Percentiles rank a stretch among this genome's conserved stretches.
Evolutionary conservation across 768 basidiomycete species (phyloP).

Genomic region (Pisolithus marmoratus): DNA sequence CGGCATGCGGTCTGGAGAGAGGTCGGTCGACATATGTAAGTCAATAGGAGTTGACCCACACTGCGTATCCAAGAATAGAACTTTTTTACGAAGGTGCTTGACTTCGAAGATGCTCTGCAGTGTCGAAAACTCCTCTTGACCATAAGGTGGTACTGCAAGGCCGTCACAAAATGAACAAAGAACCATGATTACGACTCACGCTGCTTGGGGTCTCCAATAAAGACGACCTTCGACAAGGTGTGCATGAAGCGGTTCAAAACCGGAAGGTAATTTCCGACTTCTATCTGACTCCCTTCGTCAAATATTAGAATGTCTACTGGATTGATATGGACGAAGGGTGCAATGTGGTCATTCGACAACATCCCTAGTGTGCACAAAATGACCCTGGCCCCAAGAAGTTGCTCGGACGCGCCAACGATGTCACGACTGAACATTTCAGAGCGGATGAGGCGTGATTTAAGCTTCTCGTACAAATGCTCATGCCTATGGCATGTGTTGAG

Average conservation of each 20-base stretch:
- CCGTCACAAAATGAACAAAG: not conserved
- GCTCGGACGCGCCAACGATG: conserved; percentile 11
- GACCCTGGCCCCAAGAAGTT: conserved; percentile 27
- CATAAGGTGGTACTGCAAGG: conserved; percentile 66
- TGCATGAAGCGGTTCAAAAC: conserved; percentile 22
- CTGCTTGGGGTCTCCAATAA: conserved; percentile 37
- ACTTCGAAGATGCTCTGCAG: conserved; percentile 75
- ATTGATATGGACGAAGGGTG: conserved; percentile 16
- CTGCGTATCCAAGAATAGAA: conserved; percentile 61
- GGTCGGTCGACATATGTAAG: not conserved
- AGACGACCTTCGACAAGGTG: conserved; percentile 30
- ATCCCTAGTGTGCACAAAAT: conserved; percentile 46
- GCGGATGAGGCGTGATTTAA: conserved; percentile 32
- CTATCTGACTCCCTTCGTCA: conserved; percentile 46
- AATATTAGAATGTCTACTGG: conserved; percentile 37
- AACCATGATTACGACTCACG: conserved; percentile 13
- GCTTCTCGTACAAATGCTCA: conserved; percentile 40
- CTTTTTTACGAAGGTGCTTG: conserved; percentile 43
- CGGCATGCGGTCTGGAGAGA: conserved; percentile 69
- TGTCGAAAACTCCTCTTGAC: conserved; percentile 60
- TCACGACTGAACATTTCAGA: conserved; percentile 25
- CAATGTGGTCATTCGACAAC: conserved; percentile 28
- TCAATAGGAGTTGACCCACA: conserved; percentile 39
- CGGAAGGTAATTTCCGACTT: conserved; percentile 35
- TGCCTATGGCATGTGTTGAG: conserved; percentile 32